Conservation (phyloP, 306 rosid genomes). For the Oemleria cerasiformis region DNA sequence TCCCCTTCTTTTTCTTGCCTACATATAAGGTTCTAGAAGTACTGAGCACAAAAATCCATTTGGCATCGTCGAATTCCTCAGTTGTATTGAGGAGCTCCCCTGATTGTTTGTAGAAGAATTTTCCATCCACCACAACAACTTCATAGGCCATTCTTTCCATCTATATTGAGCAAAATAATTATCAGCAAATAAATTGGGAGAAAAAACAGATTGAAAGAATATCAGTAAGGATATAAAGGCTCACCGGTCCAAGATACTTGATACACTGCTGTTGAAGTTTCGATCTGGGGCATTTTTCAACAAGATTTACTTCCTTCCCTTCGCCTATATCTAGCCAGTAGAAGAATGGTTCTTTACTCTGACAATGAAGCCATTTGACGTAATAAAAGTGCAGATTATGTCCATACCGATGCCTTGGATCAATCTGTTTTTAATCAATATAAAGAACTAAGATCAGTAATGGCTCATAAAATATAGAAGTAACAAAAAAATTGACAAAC, state of each 20-base stretch:
- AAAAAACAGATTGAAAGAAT: constrained; percentile 11
- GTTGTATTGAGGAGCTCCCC: constrained; percentile 65
- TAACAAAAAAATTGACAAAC: neutral
- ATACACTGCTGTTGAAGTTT: constrained; percentile 93
- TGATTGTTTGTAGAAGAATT: constrained; percentile 67
- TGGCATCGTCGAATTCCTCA: constrained; percentile 47
- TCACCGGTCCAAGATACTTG: constrained; percentile 96
- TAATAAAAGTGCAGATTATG: constrained; percentile 91
- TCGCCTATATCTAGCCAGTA: constrained; percentile 99
- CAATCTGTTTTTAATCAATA: constrained; percentile 55
- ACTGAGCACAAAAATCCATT: constrained; percentile 98
- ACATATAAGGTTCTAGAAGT: constrained; percentile 75
- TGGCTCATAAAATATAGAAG: constrained; percentile 17
- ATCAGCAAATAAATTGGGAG: constrained; percentile 10
- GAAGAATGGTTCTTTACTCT: constrained; percentile 92
- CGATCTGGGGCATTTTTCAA: constrained; percentile 68
- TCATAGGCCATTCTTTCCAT: constrained; percentile 92
- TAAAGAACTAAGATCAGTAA: constrained; percentile 28
- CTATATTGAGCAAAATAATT: constrained; percentile 35
- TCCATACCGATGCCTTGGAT: constrained; percentile 97
- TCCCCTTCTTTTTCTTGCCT: constrained; percentile 91
- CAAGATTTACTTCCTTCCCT: constrained; percentile 81
- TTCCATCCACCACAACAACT: constrained; percentile 76
- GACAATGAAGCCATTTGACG: constrained; percentile 83
- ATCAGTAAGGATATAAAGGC: constrained; percentile 32